These are phyloP conservation scores for Russula foetens DNA, from an alignment of 768 basidiomycete species.

Conservation along the genomic window DNA sequence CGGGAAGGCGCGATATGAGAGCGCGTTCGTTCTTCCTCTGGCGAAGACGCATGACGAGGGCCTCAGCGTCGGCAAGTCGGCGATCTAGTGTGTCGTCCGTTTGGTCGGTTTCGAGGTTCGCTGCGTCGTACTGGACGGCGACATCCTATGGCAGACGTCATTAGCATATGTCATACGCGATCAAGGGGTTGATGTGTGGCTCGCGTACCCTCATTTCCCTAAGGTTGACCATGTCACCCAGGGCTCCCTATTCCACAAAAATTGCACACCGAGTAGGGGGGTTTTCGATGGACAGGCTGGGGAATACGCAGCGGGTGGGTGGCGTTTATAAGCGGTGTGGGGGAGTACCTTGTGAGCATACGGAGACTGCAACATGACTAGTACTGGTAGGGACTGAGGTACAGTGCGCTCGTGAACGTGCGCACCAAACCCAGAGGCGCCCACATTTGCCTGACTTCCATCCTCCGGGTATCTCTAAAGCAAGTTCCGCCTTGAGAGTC, in stretches of 20 bases:
- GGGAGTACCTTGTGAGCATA: background rate
- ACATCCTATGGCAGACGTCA: slow-evolving; percentile 1
- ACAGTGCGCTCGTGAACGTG: background rate
- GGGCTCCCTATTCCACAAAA: background rate
- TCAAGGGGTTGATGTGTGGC: background rate
- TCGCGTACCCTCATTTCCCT: slow-evolving; percentile 5
- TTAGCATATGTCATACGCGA: background rate
- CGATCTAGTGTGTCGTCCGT: slow-evolving; percentile 1
- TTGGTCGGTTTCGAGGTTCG: background rate
- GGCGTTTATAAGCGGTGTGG: background rate
- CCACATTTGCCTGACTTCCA: background rate
- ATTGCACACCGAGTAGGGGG: background rate
- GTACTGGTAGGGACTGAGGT: background rate
- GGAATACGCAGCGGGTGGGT: background rate
- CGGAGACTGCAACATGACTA: background rate
- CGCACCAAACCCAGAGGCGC: background rate
- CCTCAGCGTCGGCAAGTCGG: slow-evolving; percentile 5
- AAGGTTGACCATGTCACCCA: background rate
- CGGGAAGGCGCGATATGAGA: slow-evolving; percentile 11
- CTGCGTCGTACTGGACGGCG: slow-evolving; percentile 2
- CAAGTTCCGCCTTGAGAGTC: background rate
- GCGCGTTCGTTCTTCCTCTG: slow-evolving; percentile 15
- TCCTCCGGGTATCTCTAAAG: background rate
- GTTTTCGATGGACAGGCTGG: background rate
- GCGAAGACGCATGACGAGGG: slow-evolving; percentile 3